A percentile compares a stretch with the other conserved stretches of the same genome.
Conservation (phyloP, 208 protist species). For the Plasmodiophora brassicae region DNA sequence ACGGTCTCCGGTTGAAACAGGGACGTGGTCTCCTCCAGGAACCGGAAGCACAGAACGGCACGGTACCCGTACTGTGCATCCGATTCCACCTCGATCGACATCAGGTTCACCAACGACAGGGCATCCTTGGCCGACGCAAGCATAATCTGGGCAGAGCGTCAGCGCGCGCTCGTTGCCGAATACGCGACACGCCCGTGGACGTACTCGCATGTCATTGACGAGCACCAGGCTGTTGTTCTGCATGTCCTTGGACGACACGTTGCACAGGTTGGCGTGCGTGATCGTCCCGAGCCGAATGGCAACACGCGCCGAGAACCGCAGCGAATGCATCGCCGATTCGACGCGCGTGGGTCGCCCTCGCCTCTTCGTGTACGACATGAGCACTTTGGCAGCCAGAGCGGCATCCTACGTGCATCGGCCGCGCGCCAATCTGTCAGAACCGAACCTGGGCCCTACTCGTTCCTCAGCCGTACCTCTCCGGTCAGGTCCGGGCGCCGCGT, state of each 20-base stretch:
- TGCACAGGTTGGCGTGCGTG: not conserved
- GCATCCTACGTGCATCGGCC: no score
- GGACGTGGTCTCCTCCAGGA: not conserved
- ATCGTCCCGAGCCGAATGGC: not conserved
- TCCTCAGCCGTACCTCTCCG: no score
- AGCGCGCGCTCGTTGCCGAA: not conserved
- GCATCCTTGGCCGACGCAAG: not conserved
- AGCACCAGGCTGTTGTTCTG: not conserved
- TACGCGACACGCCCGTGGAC: not conserved
- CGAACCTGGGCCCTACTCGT: no score
- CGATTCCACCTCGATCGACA: not conserved
- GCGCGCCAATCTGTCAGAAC: no score
- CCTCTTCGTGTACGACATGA: no score
- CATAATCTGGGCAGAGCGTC: not conserved
- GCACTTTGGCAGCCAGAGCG: no score
- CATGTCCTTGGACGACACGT: not conserved
- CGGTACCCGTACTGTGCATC: not conserved
- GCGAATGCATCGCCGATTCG: not conserved
- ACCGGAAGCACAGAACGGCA: not conserved
- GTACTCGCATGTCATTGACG: not conserved
- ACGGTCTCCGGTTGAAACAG: not conserved
- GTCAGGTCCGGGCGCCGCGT: no score
- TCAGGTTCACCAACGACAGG: not conserved
- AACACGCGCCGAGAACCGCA: constrained; percentile 5
- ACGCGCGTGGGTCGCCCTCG: not conserved